phyloP scores from a whole-genome alignment of 352 stramenopile species.

The Phytophthora litchii region DNA sequence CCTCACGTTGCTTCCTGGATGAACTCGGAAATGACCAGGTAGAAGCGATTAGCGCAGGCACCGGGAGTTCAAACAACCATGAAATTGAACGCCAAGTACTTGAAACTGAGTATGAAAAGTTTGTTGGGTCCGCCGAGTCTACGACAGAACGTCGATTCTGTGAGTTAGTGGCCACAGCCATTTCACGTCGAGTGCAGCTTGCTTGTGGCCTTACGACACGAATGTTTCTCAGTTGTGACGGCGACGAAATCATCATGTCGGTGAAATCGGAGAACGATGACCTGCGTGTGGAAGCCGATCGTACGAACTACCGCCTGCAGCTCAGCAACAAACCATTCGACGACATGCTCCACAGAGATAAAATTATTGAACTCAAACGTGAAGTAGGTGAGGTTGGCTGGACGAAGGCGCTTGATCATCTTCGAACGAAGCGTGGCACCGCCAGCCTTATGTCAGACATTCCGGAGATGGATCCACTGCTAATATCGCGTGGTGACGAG shows the following conservation, averaged over 20 bases:
- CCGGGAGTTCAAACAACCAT: conserved; percentile 30
- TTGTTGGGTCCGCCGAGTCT: conserved; percentile 37
- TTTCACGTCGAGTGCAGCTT: conserved; percentile 64
- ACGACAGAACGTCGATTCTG: conserved; percentile 66
- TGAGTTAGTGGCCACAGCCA: conserved; percentile 58
- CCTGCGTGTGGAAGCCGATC: conserved; percentile 67
- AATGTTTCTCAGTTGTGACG: conserved; percentile 70
- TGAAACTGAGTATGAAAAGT: conserved; percentile 60
- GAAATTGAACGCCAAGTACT: conserved; percentile 39
- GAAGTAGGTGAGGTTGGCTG: conserved; percentile 54
- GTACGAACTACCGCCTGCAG: conserved; percentile 66
- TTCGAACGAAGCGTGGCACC: conserved; percentile 50
- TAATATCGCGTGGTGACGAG: conserved; percentile 52
- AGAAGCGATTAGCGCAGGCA: conserved; percentile 9
- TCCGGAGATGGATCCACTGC: conserved; percentile 69
- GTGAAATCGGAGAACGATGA: conserved; percentile 76
- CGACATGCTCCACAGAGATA: conserved; percentile 50
- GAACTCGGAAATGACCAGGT: conserved; percentile 52
- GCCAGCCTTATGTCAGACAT: conserved; percentile 34
- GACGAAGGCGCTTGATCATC: conserved; percentile 48
- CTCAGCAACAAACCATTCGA: conserved; percentile 76
- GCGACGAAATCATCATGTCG: conserved; percentile 78
- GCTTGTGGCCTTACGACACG: conserved; percentile 71
- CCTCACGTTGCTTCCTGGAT: conserved; percentile 64
- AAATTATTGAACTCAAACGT: conserved; percentile 48